Evolutionary conservation across 306 rosid species (phyloP).

Genomic region (Lathyrus sativus): DNA sequence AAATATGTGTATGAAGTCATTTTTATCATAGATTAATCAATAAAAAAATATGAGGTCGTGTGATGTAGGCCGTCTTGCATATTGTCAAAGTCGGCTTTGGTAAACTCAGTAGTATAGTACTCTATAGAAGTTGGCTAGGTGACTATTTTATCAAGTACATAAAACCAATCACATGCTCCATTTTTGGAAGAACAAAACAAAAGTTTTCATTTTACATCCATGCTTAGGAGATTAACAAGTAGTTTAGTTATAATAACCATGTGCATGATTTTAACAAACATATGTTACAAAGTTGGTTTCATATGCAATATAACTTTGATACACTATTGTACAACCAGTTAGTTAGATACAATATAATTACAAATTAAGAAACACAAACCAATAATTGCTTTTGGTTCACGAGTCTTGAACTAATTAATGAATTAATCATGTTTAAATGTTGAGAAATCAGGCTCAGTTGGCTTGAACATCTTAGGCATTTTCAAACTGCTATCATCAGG

Average conservation of each 20-base stretch:
- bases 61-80: too few species aligned
- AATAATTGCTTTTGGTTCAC: not conserved
- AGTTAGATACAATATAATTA: constrained; percentile 6
- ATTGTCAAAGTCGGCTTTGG: too few species aligned
- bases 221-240: not conserved
- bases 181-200: not conserved
- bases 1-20: too few species aligned
- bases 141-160: not conserved
- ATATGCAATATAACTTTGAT: not conserved
- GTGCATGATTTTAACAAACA: not conserved
- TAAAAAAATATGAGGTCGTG: too few species aligned
- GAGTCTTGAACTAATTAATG: constrained; percentile 13
- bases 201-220: not conserved
- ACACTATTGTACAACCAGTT: constrained; percentile 1
- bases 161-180: constrained; percentile 11
- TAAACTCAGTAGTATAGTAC: not conserved
- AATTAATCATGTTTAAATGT: constrained; percentile 40
- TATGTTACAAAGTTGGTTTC: not conserved
- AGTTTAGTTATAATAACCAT: not conserved
- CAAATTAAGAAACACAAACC: not conserved
- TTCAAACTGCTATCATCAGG: constrained; percentile 58
- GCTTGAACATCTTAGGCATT: constrained; percentile 92
- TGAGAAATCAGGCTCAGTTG: constrained; percentile 84
- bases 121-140: not conserved
- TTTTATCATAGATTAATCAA: too few species aligned